These are phyloP conservation scores for Yarrowia galli DNA, from an alignment of 1,139 yeast species.

Conservation along the genomic window DNA sequence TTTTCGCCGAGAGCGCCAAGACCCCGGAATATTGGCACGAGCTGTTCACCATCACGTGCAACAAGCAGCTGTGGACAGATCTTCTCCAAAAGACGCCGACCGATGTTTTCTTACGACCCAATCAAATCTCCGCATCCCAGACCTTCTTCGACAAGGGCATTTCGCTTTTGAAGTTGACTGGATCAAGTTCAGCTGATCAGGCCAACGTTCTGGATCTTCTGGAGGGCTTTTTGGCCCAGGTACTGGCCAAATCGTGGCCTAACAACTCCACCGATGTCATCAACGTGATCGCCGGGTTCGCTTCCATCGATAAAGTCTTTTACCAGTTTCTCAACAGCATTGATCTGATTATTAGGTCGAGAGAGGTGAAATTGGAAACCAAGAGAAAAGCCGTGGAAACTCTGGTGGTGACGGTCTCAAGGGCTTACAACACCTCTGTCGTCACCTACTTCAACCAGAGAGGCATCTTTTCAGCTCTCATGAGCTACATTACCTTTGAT, in stretches of 20 bases:
- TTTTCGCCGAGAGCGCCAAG: constrained; percentile 10
- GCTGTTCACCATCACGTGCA: constrained; percentile 33
- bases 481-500: constrained; percentile 48
- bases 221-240: constrained; percentile 47
- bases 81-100: constrained; percentile 23
- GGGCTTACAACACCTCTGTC: constrained; percentile 50
- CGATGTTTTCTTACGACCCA: constrained; percentile 6
- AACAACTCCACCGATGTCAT: constrained; percentile 50
- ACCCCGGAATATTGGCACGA: constrained; percentile 33
- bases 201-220: constrained; percentile 44
- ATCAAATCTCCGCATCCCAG: constrained; percentile 1
- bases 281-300: constrained; percentile 51
- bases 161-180: background rate
- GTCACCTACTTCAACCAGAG: constrained; percentile 50
- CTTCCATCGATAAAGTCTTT: constrained; percentile 49
- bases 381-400: constrained; percentile 50
- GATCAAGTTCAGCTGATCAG: constrained; percentile 15
- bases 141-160: constrained; percentile 34
- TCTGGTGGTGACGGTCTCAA: constrained; percentile 49
- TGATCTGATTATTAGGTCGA: constrained; percentile 44
- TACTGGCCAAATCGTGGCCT: constrained; percentile 48
- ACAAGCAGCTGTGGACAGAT: constrained; percentile 30
- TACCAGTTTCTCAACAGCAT: constrained; percentile 47
- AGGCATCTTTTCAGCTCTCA: constrained; percentile 52
- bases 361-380: constrained; percentile 42